Evolutionary conservation across 441 rosid genomes (phyloP).

Genomic region (Croton laevigatus): DNA sequence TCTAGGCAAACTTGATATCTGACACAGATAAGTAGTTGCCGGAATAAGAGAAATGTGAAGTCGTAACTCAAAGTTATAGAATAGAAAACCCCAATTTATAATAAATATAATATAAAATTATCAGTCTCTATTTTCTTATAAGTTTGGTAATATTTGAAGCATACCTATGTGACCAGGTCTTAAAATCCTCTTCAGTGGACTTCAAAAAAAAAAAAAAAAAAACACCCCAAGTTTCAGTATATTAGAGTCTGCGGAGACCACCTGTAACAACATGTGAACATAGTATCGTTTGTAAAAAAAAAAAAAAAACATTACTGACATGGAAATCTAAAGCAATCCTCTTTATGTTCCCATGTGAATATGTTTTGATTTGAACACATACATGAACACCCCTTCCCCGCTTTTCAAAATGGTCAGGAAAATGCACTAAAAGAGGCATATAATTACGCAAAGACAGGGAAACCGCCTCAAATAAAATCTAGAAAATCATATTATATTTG

Average conservation of each 20-base stretch:
- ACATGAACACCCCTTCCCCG: not conserved
- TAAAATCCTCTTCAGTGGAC: conserved; percentile 83
- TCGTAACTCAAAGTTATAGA: conserved; percentile 76
- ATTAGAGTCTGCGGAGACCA: not conserved
- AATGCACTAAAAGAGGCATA: not conserved
- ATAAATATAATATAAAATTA: conserved; percentile 3
- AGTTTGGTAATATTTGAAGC: conserved; percentile 20
- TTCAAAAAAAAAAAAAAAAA: too few relatives aligned
- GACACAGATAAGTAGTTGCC: conserved; percentile 85
- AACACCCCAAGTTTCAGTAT: not conserved
- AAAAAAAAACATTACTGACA: not conserved
- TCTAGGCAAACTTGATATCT: conserved; percentile 68
- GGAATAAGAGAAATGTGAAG: conserved; percentile 69
- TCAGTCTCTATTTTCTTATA: not conserved
- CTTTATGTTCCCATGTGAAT: not conserved
- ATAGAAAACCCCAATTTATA: conserved; percentile 16
- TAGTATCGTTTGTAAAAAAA: conserved; percentile 1
- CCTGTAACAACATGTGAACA: not conserved
- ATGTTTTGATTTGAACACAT: not conserved
- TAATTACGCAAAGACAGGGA: not conserved
- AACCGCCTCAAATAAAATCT: not conserved
- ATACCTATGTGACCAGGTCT: conserved; percentile 84
- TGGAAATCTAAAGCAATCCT: not conserved
- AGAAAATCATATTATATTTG: not conserved
- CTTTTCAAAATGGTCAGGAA: conserved; percentile 3